phyloP scores from a whole-genome alignment of 352 stramenopile species.

The Globisporangium nunn region DNA sequence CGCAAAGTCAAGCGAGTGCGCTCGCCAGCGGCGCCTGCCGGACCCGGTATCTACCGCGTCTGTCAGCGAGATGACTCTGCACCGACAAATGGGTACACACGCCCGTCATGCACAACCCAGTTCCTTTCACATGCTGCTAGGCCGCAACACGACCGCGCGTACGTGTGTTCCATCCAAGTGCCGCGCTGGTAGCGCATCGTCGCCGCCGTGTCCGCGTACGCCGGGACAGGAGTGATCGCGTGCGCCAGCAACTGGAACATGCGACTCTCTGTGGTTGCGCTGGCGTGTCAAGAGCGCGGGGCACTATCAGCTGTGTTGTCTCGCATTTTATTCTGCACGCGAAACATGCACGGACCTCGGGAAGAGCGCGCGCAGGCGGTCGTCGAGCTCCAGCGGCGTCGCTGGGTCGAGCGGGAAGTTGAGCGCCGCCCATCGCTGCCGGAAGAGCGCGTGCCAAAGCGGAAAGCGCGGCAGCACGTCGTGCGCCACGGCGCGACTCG shows the following conservation, averaged over 20 bases:
- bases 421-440: conserved; percentile 42
- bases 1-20: conserved; percentile 33
- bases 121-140: neutral
- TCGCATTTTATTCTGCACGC: neutral
- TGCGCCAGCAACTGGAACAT: conserved; percentile 72
- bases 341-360: conserved; percentile 22
- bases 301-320: neutral
- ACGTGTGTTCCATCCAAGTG: conserved; percentile 43
- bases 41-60: neutral
- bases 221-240: conserved; percentile 52
- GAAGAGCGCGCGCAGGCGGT: conserved; percentile 31
- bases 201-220: conserved; percentile 42
- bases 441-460: conserved; percentile 61
- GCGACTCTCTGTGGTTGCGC: conserved; percentile 43
- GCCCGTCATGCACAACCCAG: conserved; percentile 2
- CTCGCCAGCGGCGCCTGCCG: neutral
- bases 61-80: conserved; percentile 29
- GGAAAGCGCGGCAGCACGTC: conserved; percentile 47
- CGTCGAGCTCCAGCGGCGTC: conserved; percentile 27
- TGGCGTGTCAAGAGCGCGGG: conserved; percentile 6
- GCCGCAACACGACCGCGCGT: conserved; percentile 4
- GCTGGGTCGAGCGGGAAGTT: conserved; percentile 42
- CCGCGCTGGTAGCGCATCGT: conserved; percentile 35
- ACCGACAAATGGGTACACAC: neutral
- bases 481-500: conserved; percentile 29